Percentiles rank a stretch among this genome's conserved stretches.
Conservation (phyloP, 2,329 filamentous ascomycete species). For the Beauveria sp. region DNA sequence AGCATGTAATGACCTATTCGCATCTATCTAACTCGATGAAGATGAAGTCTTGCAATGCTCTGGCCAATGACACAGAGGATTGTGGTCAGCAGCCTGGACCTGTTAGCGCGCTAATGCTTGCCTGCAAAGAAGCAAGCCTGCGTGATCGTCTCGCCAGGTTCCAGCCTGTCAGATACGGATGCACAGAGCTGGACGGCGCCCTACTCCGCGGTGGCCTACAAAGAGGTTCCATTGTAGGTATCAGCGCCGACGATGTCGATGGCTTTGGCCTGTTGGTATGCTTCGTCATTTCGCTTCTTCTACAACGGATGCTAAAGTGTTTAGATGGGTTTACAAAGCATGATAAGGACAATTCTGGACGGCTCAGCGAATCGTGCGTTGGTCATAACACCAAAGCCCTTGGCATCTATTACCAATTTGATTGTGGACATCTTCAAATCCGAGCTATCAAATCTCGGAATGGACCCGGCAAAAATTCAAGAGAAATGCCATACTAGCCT, state of each 20-base stretch:
- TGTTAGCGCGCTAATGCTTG: conserved; percentile 35
- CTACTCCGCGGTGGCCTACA: conserved; percentile 40
- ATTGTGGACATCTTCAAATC: background rate
- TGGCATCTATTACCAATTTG: conserved; percentile 15
- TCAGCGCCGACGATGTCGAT: conserved; percentile 45
- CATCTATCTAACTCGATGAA: background rate
- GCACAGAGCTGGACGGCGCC: conserved; percentile 39
- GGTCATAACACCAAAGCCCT: conserved; percentile 42
- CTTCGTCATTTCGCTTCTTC: conserved; percentile 7
- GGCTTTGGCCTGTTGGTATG: conserved; percentile 39
- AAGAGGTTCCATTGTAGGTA: conserved; percentile 43
- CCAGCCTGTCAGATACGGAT: conserved; percentile 34
- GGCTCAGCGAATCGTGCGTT: conserved; percentile 24
- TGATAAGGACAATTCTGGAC: conserved; percentile 32
- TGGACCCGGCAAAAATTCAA: background rate
- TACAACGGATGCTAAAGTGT: background rate
- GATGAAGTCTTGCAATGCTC: background rate
- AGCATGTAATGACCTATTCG: no score
- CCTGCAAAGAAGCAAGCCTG: conserved; percentile 29
- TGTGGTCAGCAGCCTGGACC: conserved; percentile 20
- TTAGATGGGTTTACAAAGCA: conserved; percentile 41
- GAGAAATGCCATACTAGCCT: conserved; percentile 29
- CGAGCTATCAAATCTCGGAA: background rate
- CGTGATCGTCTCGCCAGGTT: conserved; percentile 22
- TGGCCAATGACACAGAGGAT: background rate